phyloP scores from a whole-genome alignment of 495 filamentous ascomycete genomes.

The Aspergillus baeticus region DNA sequence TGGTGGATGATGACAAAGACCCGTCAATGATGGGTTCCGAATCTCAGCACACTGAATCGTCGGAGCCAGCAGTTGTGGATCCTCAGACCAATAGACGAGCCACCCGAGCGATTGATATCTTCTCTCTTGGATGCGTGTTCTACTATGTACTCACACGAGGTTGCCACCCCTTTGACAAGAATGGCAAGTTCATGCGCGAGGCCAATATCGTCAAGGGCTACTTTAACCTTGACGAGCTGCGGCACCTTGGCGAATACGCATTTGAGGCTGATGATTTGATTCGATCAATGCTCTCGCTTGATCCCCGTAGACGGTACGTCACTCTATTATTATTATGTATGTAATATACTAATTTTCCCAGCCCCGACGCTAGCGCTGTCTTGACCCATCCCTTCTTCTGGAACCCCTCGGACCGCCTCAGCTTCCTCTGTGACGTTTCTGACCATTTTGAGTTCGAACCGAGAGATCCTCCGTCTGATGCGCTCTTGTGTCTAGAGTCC shows the following conservation, averaged over 20 bases:
- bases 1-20: conserved; percentile 69
- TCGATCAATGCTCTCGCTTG: conserved; percentile 72
- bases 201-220: conserved; percentile 91
- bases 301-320: conserved; percentile 61
- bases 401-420: conserved; percentile 78
- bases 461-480: conserved; percentile 70
- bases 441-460: conserved; percentile 94
- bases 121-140: conserved; percentile 92
- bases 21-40: conserved; percentile 28
- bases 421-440: conserved; percentile 88
- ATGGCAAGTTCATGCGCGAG: conserved; percentile 90
- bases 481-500: conserved; percentile 63
- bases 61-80: conserved; percentile 59
- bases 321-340: not conserved
- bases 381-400: conserved; percentile 97
- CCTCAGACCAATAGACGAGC: conserved; percentile 72
- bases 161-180: conserved; percentile 90
- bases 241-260: conserved; percentile 73
- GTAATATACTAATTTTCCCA: conserved; percentile 22
- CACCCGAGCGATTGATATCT: conserved; percentile 94
- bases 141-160: conserved; percentile 93
- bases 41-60: conserved; percentile 51
- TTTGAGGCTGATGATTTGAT: conserved; percentile 87
- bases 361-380: conserved; percentile 70
- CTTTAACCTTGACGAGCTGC: conserved; percentile 69